Evolutionary conservation across 2,329 filamentous ascomycete genomes (phyloP), one percentile per base, ranked within the genome.

Genomic region (Colletotrichum caudatum): DNA sequence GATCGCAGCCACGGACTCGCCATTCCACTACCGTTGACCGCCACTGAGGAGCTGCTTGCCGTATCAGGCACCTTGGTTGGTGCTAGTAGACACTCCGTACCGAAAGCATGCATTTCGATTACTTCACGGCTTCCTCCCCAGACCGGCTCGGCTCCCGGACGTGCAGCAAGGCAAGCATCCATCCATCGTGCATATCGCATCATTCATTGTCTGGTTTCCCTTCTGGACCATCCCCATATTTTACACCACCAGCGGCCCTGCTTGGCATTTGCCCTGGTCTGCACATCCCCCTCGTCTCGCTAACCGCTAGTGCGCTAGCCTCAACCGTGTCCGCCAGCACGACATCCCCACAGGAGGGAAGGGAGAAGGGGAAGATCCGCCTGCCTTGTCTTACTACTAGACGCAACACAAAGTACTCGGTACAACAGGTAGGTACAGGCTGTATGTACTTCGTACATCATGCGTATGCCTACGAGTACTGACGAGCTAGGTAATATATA

Each of bases 181-280:
- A 67, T 71, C 68, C 57, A 53, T 53, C 26, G 50, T 53, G 44
- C 44, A 46, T 46, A 46, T 46, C 61, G 69, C 69, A 71, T 71
- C 69, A 69, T 58, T 44, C 69, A 69, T 58, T 44, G 26, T 41
- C 59, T 68, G 51, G 64, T 20, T 59, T 54, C 54, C 69, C 50
- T 33, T 63, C 50, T 50, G 58, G 58, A 53, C 69, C 65, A 69
- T 69, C 69, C 59, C 69, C 69, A 69, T 69, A 72, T 69, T 69
- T 61, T 69, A 56, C 65, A 64, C 59, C 69, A 72, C 56, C 60
- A 51, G 60, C 60, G 69, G 66, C 65, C 69, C 65, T 71, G 69
- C 65, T 59, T 64, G 54, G 69, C 37, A 29, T 37, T 53, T 63
- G 64, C 64, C 64, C 56, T 70, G 64, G 62, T 57, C 61, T 26